Percentiles rank a stretch among this genome's conserved stretches.
Evolutionary conservation across 208 protist genomes (phyloP).

Genomic region (Leishmania braziliensis): DNA sequence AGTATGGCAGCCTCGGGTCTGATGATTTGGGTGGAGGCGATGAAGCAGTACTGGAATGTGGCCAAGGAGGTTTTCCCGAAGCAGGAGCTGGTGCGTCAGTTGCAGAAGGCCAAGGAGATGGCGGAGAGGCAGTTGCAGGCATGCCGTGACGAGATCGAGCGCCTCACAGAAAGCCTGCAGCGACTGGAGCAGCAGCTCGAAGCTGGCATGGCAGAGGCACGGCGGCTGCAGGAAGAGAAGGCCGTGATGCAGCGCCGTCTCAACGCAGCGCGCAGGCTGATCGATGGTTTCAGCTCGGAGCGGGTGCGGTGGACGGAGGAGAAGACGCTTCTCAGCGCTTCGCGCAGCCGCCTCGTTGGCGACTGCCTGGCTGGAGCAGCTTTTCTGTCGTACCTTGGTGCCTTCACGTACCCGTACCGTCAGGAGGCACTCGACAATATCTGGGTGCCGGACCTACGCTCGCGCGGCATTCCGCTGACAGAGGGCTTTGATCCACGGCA

Average conservation of each 20-base stretch:
- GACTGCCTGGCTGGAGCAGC: conserved; percentile 97
- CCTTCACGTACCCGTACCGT: conserved; percentile 97
- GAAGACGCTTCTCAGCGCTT: conserved; percentile 87
- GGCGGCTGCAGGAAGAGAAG: conserved; percentile 92
- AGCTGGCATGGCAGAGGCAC: conserved; percentile 90
- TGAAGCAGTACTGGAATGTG: conserved; percentile 98
- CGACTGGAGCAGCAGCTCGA: conserved; percentile 93
- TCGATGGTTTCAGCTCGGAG: conserved; percentile 97
- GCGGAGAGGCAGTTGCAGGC: conserved; percentile 87
- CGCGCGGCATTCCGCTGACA: conserved; percentile 90
- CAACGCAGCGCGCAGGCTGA: conserved; percentile 95
- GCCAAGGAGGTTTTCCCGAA: conserved; percentile 98
- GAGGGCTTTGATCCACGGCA: conserved; percentile 87
- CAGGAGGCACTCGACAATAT: conserved; percentile 90
- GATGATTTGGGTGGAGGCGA: conserved; percentile 97
- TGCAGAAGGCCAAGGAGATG: conserved; percentile 92
- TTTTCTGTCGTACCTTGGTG: conserved; percentile 98
- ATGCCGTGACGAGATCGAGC: conserved; percentile 90
- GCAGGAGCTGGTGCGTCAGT: conserved; percentile 91
- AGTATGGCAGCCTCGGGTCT: conserved; percentile 94
- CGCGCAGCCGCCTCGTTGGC: conserved; percentile 92
- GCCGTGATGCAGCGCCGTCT: conserved; percentile 96
- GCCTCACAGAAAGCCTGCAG: conserved; percentile 91
- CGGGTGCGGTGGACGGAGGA: conserved; percentile 96
- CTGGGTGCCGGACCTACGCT: conserved; percentile 92